phyloP scores from a whole-genome alignment of 2,329 filamentous ascomycete species.

The Scopulariopsis brevicaulis region DNA sequence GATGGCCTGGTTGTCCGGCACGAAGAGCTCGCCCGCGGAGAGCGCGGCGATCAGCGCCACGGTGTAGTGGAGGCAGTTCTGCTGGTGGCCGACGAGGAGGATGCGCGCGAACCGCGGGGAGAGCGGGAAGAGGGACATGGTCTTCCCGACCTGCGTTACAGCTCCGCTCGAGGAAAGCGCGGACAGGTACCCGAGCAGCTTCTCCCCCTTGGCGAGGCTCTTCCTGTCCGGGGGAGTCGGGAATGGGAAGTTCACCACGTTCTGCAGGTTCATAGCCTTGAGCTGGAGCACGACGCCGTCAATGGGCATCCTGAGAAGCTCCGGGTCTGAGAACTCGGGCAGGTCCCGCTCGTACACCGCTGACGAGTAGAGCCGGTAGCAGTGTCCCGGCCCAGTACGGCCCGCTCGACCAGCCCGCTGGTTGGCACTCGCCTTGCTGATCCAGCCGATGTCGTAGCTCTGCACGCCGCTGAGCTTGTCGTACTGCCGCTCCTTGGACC shows the following conservation, averaged over 20 bases:
- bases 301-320: constrained; percentile 82
- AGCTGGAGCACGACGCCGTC: constrained; percentile 88
- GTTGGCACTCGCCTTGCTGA: constrained; percentile 90
- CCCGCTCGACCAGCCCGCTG: constrained; percentile 91
- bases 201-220: constrained; percentile 73
- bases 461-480: constrained; percentile 85
- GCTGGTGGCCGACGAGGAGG: constrained; percentile 73
- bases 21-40: constrained; percentile 78
- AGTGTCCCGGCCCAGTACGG: constrained; percentile 90
- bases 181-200: constrained; percentile 72
- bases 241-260: constrained; percentile 90
- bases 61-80: constrained; percentile 73
- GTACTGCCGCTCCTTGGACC: constrained; percentile 85
- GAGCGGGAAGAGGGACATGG: constrained; percentile 81
- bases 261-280: constrained; percentile 86
- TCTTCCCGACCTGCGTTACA: constrained; percentile 67
- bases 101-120: constrained; percentile 88
- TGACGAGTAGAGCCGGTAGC: constrained; percentile 88
- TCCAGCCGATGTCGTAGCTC: constrained; percentile 91
- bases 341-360: constrained; percentile 91
- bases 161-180: constrained; percentile 57
- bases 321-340: constrained; percentile 72
- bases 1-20: constrained; percentile 69
- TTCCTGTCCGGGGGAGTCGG: constrained; percentile 75
- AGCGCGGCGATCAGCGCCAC: constrained; percentile 82